Base-by-base conservation (phyloP, 2,329 filamentous ascomycete genomes). In the Epichloe glyceriae region DNA sequence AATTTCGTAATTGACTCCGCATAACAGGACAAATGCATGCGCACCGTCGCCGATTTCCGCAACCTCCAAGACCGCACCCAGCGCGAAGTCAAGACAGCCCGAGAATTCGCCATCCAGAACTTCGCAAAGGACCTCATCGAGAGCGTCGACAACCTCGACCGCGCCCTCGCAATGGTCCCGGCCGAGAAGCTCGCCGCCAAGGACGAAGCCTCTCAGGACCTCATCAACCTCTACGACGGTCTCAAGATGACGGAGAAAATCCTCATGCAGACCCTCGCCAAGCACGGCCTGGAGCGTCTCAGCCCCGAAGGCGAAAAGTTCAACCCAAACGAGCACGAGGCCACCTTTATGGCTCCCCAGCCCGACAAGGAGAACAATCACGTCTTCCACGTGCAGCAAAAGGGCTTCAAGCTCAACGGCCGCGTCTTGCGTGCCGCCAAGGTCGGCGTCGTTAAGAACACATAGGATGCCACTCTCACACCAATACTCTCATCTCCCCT, bases 51-150 rank as follows among this genome's bases (percentile, higher is more conserved):
- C 71, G 93, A 98, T 63, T 97, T 94, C 80, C 88, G 88, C 67
- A 98, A 97, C 73, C 86, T 98, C 48, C 91, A 97, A 74, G 88
- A 96, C 64, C 88, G 93, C 64, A 95, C 88, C 42, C 80, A 84
- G 67, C 88, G 93, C 64, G 93, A 98, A 60, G 84, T 94, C 67
- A 87, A 93, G 70, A 72, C 79, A 19, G 88, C 91, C 19, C 84
- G 85, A 61, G 87, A 95, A 71, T 98, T 95, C 62, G 93, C 91
- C 62, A 93, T 98, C 63, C 88, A 95, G 67, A 88, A 84, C 59
- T 97, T 98, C 71, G 88, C 91, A 64, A 86, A 88, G 69, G 93
- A 98, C 70, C 83, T 98, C 44, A 81, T 97, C 60, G 93, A 98
- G 67, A 88, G 82, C 64, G 83, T 98, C 63, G 93, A 98, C 73